A percentile compares a stretch with the other conserved stretches of the same genome.
These are phyloP conservation scores for Podila horticola DNA, from an alignment of 192 early-diverging fungal genomes.

Conservation along the genomic window DNA sequence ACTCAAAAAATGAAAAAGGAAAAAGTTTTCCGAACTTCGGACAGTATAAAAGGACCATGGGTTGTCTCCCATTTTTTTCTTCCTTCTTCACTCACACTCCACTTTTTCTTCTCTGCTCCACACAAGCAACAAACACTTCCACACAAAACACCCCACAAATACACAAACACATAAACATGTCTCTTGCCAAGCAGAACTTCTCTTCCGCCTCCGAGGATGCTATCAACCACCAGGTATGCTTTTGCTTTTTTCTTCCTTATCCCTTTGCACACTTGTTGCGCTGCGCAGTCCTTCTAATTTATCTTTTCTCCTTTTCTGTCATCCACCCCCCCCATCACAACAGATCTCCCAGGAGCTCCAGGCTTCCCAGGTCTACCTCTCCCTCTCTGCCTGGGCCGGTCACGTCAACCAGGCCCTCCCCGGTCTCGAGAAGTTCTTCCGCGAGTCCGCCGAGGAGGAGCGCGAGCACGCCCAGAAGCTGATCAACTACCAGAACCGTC, in stretches of 20 bases:
- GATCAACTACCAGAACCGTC: slow-evolving; percentile 64
- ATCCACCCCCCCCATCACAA: neutral
- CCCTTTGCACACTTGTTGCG: neutral
- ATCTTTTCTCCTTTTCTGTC: neutral
- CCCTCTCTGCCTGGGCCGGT: slow-evolving; percentile 62
- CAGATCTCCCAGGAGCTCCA: slow-evolving; percentile 70
- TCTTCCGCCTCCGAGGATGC: slow-evolving; percentile 59
- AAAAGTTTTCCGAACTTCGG: slow-evolving; percentile 4
- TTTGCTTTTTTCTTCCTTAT: neutral
- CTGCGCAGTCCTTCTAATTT: neutral
- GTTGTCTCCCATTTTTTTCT: slow-evolving; percentile 3
- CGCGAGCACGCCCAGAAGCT: slow-evolving; percentile 58
- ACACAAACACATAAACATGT: slow-evolving; percentile 16
- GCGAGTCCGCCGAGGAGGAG: slow-evolving; percentile 59
- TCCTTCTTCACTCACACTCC: neutral
- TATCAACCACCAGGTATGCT: slow-evolving; percentile 57
- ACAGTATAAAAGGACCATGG: neutral
- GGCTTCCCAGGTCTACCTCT: slow-evolving; percentile 66
- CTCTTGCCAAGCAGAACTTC: slow-evolving; percentile 67
- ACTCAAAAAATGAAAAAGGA: neutral
- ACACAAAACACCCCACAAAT: neutral
- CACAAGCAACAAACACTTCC: neutral
- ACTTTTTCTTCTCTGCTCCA: neutral
- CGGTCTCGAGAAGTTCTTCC: slow-evolving; percentile 66
- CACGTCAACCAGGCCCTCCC: slow-evolving; percentile 58